These are phyloP conservation scores for Nemania serpens DNA, from an alignment of 2,329 filamentous ascomycete species.

Conservation along the genomic window DNA sequence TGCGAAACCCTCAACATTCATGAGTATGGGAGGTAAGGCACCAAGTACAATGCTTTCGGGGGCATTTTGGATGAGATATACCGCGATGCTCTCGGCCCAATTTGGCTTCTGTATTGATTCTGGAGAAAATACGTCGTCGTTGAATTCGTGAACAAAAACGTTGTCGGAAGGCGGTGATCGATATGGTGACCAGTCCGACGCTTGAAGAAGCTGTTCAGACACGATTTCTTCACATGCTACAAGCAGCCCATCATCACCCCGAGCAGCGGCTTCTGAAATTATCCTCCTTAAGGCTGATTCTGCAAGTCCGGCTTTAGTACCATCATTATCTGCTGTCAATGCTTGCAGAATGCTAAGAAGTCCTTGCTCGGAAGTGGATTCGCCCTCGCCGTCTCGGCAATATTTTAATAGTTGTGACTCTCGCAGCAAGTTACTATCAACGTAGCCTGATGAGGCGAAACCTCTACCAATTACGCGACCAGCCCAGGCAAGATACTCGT, in stretches of 20 bases:
- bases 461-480: conserved; percentile 82
- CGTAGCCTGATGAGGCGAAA: conserved; percentile 75
- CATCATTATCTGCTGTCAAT: conserved; percentile 63
- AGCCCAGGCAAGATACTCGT: conserved; percentile 81
- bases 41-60: conserved; percentile 70
- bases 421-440: conserved; percentile 63
- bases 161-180: conserved; percentile 60
- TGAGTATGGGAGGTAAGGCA: conserved; percentile 69
- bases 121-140: conserved; percentile 42
- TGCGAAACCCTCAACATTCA: conserved; percentile 70
- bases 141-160: conserved; percentile 32
- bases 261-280: conserved; percentile 56
- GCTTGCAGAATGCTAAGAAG: conserved; percentile 66
- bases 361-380: conserved; percentile 64
- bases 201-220: conserved; percentile 54
- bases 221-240: conserved; percentile 58
- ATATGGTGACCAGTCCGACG: conserved; percentile 63
- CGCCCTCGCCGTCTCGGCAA: conserved; percentile 51
- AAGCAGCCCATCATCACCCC: conserved; percentile 53
- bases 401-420: conserved; percentile 63
- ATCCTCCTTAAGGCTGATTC: conserved; percentile 63
- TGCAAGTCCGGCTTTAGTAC: conserved; percentile 60
- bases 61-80: conserved; percentile 64
- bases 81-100: conserved; percentile 68
- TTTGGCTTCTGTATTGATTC: conserved; percentile 50